Conservation (phyloP, 371 early-diverging fungal species). For the Mortierella sp. region DNA sequence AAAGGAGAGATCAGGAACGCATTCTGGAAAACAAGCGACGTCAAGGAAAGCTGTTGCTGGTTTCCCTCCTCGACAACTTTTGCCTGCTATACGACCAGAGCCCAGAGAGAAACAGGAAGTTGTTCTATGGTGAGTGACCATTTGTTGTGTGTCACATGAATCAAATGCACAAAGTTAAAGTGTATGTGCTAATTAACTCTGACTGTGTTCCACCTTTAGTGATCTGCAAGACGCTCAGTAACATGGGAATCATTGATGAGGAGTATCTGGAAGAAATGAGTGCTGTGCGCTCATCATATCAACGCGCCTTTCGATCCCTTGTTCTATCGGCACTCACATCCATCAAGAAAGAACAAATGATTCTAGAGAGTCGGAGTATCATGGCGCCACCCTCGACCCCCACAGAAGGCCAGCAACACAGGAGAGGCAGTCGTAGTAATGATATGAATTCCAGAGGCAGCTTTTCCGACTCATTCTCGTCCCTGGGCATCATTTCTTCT, state of each 20-base stretch:
- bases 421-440: slow-evolving; percentile 19
- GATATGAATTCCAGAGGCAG: slow-evolving; percentile 26
- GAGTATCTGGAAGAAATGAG: slow-evolving; percentile 91
- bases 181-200: slow-evolving; percentile 18
- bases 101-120: slow-evolving; percentile 83
- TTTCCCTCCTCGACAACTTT: slow-evolving; percentile 86
- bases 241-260: slow-evolving; percentile 84
- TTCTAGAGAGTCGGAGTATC: slow-evolving; percentile 51
- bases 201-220: slow-evolving; percentile 14
- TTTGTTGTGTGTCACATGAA: slow-evolving; percentile 41
- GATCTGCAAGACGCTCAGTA: slow-evolving; percentile 70
- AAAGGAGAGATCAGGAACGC: slow-evolving; percentile 50
- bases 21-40: slow-evolving; percentile 63
- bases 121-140: slow-evolving; percentile 84
- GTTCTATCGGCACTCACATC: slow-evolving; percentile 84
- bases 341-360: slow-evolving; percentile 63
- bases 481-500: slow-evolving; percentile 30
- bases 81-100: slow-evolving; percentile 88
- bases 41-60: slow-evolving; percentile 81
- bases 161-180: not conserved
- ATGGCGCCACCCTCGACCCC: slow-evolving; percentile 60
- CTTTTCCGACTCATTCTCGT: slow-evolving; percentile 32
- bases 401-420: slow-evolving; percentile 41
- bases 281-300: slow-evolving; percentile 83
- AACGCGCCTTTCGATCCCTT: slow-evolving; percentile 85